Evolutionary conservation across 1,284 basidiomycete genomes (phyloP), one percentile per base, ranked within the genome.

Genomic region (Naganishia cerealis): DNA sequence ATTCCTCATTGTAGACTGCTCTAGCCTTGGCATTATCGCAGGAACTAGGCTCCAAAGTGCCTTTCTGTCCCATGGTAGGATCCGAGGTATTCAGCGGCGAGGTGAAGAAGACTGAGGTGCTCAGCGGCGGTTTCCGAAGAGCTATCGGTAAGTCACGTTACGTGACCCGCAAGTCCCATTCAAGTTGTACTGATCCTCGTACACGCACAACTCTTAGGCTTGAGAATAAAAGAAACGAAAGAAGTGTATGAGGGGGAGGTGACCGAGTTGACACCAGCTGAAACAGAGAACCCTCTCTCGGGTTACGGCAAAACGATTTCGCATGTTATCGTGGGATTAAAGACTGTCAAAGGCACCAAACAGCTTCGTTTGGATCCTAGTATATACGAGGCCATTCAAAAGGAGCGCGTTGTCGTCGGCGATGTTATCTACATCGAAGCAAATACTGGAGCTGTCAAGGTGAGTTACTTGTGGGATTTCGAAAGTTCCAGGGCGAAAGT

Each of bases 221-320:
- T 96, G 38, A 87, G 93, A 76, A 94, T 96, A 84, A 97, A 97
- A 81, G 95, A 99, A 82, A 97, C 94, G 2, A 99, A 99, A 79
- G 94, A 97, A 77, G 94, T 99, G 10, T 99, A 95, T 81, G 95
- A 99, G 80, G 95, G 95, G 69, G 96, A 99, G 81, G 91, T 99
- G 40, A 98, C 94, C 9, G 95, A 99, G 78, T 82, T 99, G 70
- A 97, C 95, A 2, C 95, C 95, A 0, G 89, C 92, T 39, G 96
- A 96, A 81, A 86, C 92, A 12, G 94, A 96, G 80, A 97, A 96
- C 81, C 94, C 94, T 43, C 84, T 96, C 55, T 92, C 91, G 68
- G 95, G 95, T 54, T 99, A 99, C 80, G 96, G 95, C 73, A 99
- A 99, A 83, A 98, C 95, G 1, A 93, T 99, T 68, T 93, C 92